These are phyloP conservation scores for Schizonepeta tenuifolia DNA, from an alignment of 257 asterid genomes.

Conservation along the genomic window DNA sequence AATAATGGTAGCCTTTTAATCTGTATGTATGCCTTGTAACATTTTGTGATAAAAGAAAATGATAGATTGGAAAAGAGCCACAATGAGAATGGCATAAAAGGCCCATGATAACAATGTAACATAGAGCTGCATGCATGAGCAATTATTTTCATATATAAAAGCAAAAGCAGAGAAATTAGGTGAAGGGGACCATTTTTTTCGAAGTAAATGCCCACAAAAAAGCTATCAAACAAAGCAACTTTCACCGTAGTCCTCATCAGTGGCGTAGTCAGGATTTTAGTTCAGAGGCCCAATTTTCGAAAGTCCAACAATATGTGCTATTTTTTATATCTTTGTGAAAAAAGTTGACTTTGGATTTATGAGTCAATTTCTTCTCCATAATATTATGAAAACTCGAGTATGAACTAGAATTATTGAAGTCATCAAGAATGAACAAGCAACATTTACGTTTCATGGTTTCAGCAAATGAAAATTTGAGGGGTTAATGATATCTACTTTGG, in stretches of 20 bases:
- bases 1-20: constrained; percentile 13
- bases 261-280: too few species aligned
- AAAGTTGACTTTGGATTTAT: too few species aligned
- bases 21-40: not conserved
- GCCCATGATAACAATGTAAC: constrained; percentile 41
- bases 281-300: too few species aligned
- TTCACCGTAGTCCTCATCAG: constrained; percentile 13
- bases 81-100: constrained; percentile 31
- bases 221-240: constrained; percentile 23
- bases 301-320: too few species aligned
- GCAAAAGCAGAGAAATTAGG: not conserved
- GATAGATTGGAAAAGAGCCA: constrained; percentile 21
- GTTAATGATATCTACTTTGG: too few species aligned
- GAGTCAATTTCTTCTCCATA: too few species aligned
- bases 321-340: too few species aligned
- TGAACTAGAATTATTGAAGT: too few species aligned
- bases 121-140: constrained; percentile 29
- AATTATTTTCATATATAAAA: constrained; percentile 23
- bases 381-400: too few species aligned
- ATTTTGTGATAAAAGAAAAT: constrained; percentile 12
- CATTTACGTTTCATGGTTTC: too few species aligned
- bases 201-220: constrained; percentile 26
- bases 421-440: too few species aligned
- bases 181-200: constrained; percentile 35
- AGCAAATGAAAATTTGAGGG: too few species aligned